Evolutionary conservation across 257 asterid genomes (phyloP), one percentile per base, ranked within the genome.

Genomic region (Fraxinus anomala): DNA sequence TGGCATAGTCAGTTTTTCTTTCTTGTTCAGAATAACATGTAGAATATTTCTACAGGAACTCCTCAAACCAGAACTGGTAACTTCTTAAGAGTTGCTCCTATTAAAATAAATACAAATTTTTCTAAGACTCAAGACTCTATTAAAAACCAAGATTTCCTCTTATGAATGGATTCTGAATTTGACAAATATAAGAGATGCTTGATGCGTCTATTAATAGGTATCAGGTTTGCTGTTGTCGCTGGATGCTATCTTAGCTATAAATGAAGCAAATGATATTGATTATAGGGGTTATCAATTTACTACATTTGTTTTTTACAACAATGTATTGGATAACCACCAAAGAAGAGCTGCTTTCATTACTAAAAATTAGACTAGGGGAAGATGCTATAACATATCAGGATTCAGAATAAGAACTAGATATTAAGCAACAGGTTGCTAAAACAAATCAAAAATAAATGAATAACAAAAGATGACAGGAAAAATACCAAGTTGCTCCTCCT

Each of bases 401-500:
- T 36, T 63, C 31, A 73, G 75, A 78, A 56, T 75, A 33, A 37
- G 65, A 66, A 34, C 34, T 39, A 42, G 54, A 36, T 24, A 6
- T 23, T 65, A 17, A 75, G 28, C 74, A 72, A 80, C 67, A 77
- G 75, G n/a, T 76, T 73, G 74, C 54, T 76, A 33, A 26, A n/a
- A 72, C 47, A 65, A 73, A 81, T 69, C 7, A 76, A 70, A 78
- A 39, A 33, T 37, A 61, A 44, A 79, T 61, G 47, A 61, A 73
- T 63, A 74, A 47, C 23, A 65, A 49, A 81, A 83, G 77, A 83
- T 71, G 73, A 59, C 66, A 76, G 83, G 72, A 77, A 83, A n/a
- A 39, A 82, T 93, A 93, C 99, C 99, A 93, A 86, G 96, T 89
- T 85, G 99, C 92, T 87, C 96, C 98, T 84, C 96, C 99, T 83